Evolutionary conservation across 1,284 basidiomycete genomes (phyloP), one percentile per base, ranked within the genome.

Genomic region (Chalciporus sp.): DNA sequence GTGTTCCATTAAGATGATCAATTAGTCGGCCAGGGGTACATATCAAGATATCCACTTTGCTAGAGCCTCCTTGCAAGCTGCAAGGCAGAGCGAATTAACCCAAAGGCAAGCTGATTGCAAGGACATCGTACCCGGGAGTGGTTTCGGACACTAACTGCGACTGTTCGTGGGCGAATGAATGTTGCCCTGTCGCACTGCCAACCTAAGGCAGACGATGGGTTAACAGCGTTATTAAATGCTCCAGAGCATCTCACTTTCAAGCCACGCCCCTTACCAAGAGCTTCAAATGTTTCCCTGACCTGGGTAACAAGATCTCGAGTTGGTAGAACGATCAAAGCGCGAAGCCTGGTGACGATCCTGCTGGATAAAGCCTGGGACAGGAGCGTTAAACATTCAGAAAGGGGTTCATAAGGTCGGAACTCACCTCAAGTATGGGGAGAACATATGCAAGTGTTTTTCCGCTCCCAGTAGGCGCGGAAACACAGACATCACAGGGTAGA

Each of bases 391-490:
- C 39, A 29, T 33, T 40, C 33, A 16, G 23, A n/a, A 42, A 43
- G 28, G 33, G 7, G 6, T 6, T 7, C 35, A 41, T 46, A 50
- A 49, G 35, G 56, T 47, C 49, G 52, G 47, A 26, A 52, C 73
- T 55, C 59, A 89, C 92, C 79, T 98, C 93, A 27, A 98, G 79
- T 50, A 98, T 92, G 1, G 96, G 96, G 17, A 98, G 75, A 4
- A 90, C 89, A 72, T 99, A 99, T 12, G 94, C 92, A 19, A 99
- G 79, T 0, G 96, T 99, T 75, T 99, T 99, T 0, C 96, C 96
- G 61, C 93, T 95, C 29, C 96, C 96, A 0, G 96, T 99, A 0
- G 97, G 97, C 1, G 97, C 97, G 6, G 94, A 97, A n/a, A 97
- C 92, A 63, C 95, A 96, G 9, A 95, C 80, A 71, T 99, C 97